Percentiles rank a stretch among this genome's conserved stretches.
These are phyloP conservation scores for Rhodotorula paludigena DNA, from an alignment of 768 basidiomycete genomes.

Conservation along the genomic window DNA sequence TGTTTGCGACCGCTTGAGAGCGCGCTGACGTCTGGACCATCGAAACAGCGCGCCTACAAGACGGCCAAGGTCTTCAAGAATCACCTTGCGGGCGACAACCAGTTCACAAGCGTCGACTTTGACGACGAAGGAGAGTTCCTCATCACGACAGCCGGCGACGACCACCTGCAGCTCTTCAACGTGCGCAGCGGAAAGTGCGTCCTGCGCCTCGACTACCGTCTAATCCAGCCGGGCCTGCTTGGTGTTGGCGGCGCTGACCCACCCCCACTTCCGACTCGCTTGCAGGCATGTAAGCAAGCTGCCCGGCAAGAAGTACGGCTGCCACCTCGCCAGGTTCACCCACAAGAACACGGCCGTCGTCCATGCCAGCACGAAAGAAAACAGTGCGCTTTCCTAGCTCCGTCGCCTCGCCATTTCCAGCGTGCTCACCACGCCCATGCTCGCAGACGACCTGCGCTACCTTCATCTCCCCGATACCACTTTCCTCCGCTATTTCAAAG, in stretches of 20 bases:
- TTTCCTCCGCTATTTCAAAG: constrained; percentile 90
- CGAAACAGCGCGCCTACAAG: constrained; percentile 54
- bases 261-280: constrained; percentile 4
- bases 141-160: constrained; percentile 85
- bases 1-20: too few relatives aligned
- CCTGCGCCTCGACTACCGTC: constrained; percentile 18
- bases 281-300: constrained; percentile 64
- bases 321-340: constrained; percentile 88
- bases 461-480: constrained; percentile 94
- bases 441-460: constrained; percentile 72
- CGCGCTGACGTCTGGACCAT: too few relatives aligned
- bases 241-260: background rate
- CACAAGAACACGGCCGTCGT: constrained; percentile 80
- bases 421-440: background rate
- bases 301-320: constrained; percentile 93
- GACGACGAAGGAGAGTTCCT: constrained; percentile 84
- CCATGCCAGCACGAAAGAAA: constrained; percentile 89
- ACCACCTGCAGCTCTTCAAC: constrained; percentile 81
- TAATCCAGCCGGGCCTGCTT: background rate
- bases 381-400: constrained; percentile 50
- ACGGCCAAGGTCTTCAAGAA: constrained; percentile 82
- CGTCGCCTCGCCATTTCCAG: too few relatives aligned
- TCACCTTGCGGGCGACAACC: constrained; percentile 62
- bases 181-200: constrained; percentile 92
- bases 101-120: constrained; percentile 77